phyloP scores from a whole-genome alignment of 108 stramenopile species.

The Aurantiochytrium sp. region DNA sequence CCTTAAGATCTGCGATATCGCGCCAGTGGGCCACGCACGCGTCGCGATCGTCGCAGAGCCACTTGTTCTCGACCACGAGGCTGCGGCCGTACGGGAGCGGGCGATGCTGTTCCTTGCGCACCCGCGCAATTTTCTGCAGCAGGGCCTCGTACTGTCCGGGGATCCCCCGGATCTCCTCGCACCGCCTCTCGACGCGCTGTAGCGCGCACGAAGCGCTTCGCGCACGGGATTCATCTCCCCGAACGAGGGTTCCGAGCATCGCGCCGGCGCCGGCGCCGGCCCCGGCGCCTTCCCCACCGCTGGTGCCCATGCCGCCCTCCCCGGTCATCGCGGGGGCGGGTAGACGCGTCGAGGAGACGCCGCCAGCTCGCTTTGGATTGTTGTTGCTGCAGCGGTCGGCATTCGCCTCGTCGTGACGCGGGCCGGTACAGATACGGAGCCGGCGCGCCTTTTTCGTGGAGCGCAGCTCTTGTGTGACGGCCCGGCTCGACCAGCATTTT shows the following conservation, averaged over 20 bases:
- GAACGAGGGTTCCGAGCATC: background rate
- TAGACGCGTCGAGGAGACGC: too few relatives aligned
- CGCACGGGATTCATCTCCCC: background rate
- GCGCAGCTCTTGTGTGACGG: background rate
- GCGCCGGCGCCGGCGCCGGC: background rate
- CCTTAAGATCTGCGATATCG: background rate
- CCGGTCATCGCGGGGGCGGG: too few relatives aligned
- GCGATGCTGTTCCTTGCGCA: background rate
- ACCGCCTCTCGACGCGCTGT: background rate
- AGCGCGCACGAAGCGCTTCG: background rate
- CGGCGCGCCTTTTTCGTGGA: background rate
- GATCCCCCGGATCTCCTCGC: background rate
- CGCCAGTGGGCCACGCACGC: background rate
- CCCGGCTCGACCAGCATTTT: conserved; percentile 1
- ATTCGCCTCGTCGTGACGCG: background rate
- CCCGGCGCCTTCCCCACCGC: too few relatives aligned
- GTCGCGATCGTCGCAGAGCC: conserved; percentile 24
- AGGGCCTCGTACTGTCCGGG: background rate
- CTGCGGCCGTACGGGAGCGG: background rate
- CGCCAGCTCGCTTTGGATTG: too few relatives aligned
- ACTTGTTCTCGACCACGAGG: background rate
- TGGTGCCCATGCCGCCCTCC: too few relatives aligned
- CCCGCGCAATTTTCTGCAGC: background rate
- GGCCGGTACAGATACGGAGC: background rate
- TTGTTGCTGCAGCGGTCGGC: background rate